These are phyloP conservation scores for Elsinoe batatas DNA, from an alignment of 2,329 filamentous ascomycete genomes.

Conservation along the genomic window DNA sequence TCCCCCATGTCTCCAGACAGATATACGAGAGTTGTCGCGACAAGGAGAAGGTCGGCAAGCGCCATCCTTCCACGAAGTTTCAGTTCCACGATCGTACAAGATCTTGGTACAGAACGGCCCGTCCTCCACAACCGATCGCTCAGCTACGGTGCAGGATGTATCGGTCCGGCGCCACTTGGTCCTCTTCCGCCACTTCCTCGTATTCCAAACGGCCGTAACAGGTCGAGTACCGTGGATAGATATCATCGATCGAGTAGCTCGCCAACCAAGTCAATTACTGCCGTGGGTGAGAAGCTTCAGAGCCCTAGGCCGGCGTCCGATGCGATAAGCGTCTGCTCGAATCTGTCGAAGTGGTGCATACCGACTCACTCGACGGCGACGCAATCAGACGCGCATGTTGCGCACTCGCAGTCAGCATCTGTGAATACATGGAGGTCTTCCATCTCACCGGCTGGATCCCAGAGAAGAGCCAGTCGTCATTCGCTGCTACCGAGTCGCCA, in stretches of 20 bases:
- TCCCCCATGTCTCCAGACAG: slow-evolving; percentile 4
- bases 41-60: slow-evolving; percentile 5
- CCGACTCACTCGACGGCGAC: not conserved
- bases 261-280: not conserved
- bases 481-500: not conserved
- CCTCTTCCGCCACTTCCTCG: slow-evolving; percentile 6
- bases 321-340: slow-evolving; percentile 1
- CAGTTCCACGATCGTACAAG: not conserved
- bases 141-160: not conserved
- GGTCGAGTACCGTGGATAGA: not conserved
- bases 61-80: not conserved
- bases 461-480: not conserved
- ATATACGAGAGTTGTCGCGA: not conserved
- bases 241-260: not conserved
- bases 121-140: not conserved
- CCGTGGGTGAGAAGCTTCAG: not conserved
- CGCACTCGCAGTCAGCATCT: slow-evolving; percentile 11
- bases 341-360: slow-evolving; percentile 3
- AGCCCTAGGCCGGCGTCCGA: not conserved
- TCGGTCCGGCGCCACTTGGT: slow-evolving; percentile 8
- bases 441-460: not conserved
- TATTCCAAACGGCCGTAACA: not conserved
- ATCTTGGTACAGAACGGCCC: not conserved
- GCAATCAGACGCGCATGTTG: not conserved
- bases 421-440: slow-evolving; percentile 13